These are phyloP conservation scores for Bocquillonia castaneifolia DNA, from an alignment of 441 rosid species.

Conservation along the genomic window DNA sequence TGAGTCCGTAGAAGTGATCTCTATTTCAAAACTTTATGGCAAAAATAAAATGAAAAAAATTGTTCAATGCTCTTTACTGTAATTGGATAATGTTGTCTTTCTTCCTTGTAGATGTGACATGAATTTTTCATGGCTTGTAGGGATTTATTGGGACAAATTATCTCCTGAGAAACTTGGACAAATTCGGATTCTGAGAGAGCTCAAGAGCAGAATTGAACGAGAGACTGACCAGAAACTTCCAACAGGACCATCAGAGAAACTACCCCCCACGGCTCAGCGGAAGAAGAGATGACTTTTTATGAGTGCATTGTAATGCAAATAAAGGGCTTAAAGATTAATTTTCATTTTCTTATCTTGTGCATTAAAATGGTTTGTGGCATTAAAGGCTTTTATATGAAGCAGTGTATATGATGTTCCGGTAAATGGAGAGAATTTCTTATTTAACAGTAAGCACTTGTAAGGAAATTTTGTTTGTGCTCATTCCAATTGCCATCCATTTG, in stretches of 20 bases:
- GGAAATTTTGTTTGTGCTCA: too few relatives aligned
- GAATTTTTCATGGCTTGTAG: conserved; percentile 25
- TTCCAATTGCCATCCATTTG: too few relatives aligned
- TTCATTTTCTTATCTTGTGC: not conserved
- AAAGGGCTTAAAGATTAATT: not conserved
- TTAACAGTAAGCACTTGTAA: too few relatives aligned
- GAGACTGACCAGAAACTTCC: conserved; percentile 68
- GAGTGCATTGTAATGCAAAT: not conserved
- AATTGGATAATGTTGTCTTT: not conserved
- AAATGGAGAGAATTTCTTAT: too few relatives aligned
- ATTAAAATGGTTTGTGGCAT: not conserved
- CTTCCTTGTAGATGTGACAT: not conserved
- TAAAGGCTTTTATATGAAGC: too few relatives aligned
- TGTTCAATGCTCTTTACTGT: too few relatives aligned
- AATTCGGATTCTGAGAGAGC: conserved; percentile 73
- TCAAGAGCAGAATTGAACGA: conserved; percentile 55
- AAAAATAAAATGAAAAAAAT: not conserved
- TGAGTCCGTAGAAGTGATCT: too few relatives aligned
- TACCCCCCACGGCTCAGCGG: conserved; percentile 64
- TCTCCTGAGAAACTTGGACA: conserved; percentile 78
- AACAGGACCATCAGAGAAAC: conserved; percentile 60
- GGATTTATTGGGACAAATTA: conserved; percentile 82
- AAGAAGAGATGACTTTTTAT: conserved; percentile 21
- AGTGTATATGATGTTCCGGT: too few relatives aligned
- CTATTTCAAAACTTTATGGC: not conserved